Evolutionary conservation across 192 early-diverging fungal genomes (phyloP).

Genomic region (Phycomyces nitens): DNA sequence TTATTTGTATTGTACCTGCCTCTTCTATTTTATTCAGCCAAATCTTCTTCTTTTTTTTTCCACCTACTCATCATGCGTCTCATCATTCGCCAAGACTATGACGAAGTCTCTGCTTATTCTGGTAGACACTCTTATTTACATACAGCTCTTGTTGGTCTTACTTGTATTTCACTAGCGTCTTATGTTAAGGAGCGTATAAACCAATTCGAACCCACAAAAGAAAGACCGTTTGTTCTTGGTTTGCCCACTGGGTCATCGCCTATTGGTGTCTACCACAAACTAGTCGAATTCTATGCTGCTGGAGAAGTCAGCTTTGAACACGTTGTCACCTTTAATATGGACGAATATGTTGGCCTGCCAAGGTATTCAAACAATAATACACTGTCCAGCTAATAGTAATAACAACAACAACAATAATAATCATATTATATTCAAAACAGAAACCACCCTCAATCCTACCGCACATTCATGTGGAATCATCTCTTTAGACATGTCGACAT

Average conservation of each 20-base stretch:
- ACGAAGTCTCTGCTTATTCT: conserved; percentile 67
- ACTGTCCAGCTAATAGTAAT: too few species aligned
- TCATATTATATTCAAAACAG: too few species aligned
- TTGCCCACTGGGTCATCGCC: conserved; percentile 84
- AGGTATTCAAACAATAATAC: conserved; percentile 35
- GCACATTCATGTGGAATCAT: conserved; percentile 90
- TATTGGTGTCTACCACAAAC: conserved; percentile 68
- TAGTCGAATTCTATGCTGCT: conserved; percentile 66
- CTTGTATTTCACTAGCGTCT: conserved; percentile 44
- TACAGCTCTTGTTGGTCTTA: background rate
- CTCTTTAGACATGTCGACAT: conserved; percentile 88
- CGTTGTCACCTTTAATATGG: conserved; percentile 88
- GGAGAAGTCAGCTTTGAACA: conserved; percentile 75
- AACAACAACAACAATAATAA: too few species aligned
- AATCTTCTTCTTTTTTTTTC: conserved; percentile 17
- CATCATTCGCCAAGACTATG: conserved; percentile 68
- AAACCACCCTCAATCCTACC: conserved; percentile 86
- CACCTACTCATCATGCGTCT: conserved; percentile 57
- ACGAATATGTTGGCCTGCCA: conserved; percentile 82
- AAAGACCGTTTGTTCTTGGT: conserved; percentile 81
- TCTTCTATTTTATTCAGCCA: background rate
- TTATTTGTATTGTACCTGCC: background rate
- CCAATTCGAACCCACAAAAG: conserved; percentile 70
- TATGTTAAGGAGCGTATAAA: conserved; percentile 83
- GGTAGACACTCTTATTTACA: conserved; percentile 28